A percentile compares a stretch with the other conserved stretches of the same genome.
Conservation (phyloP, 73 alveolate species). For the Stentor roeselii region DNA sequence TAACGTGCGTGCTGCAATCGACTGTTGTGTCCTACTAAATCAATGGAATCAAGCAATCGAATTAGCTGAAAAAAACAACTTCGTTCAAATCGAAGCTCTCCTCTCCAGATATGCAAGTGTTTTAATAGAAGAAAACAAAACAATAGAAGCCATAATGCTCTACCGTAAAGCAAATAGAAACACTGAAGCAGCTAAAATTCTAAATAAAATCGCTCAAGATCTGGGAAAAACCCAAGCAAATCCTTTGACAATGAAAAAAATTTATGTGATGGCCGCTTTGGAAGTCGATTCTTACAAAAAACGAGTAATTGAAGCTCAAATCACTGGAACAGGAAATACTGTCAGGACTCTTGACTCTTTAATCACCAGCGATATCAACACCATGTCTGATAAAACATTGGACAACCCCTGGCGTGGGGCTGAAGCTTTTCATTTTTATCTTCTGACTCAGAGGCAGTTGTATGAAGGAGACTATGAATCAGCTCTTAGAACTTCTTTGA, state of each 20-base stretch:
- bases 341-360: slow-evolving; percentile 92
- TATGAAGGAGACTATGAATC: slow-evolving; percentile 91
- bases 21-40: slow-evolving; percentile 93
- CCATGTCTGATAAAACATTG: slow-evolving; percentile 89
- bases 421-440: slow-evolving; percentile 98
- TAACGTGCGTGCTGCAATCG: slow-evolving; percentile 98
- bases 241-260: slow-evolving; percentile 91
- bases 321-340: slow-evolving; percentile 88
- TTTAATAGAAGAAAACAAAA: slow-evolving; percentile 96
- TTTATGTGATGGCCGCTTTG: slow-evolving; percentile 96
- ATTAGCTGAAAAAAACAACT: slow-evolving; percentile 98
- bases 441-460: slow-evolving; percentile 92
- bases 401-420: slow-evolving; percentile 99
- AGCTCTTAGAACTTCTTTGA: slow-evolving; percentile 94
- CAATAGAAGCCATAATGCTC: slow-evolving; percentile 97
- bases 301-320: slow-evolving; percentile 93
- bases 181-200: slow-evolving; percentile 97
- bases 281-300: slow-evolving; percentile 90
- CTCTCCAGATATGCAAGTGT: slow-evolving; percentile 94
- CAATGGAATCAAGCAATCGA: slow-evolving; percentile 99
- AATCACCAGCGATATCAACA: slow-evolving; percentile 82
- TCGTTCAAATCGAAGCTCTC: slow-evolving; percentile 97
- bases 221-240: slow-evolving; percentile 75
- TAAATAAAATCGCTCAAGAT: slow-evolving; percentile 90
- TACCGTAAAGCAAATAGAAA: slow-evolving; percentile 98